Evolutionary conservation across 2,329 filamentous ascomycete species (phyloP).

Genomic region (Sporothrix humicola): DNA sequence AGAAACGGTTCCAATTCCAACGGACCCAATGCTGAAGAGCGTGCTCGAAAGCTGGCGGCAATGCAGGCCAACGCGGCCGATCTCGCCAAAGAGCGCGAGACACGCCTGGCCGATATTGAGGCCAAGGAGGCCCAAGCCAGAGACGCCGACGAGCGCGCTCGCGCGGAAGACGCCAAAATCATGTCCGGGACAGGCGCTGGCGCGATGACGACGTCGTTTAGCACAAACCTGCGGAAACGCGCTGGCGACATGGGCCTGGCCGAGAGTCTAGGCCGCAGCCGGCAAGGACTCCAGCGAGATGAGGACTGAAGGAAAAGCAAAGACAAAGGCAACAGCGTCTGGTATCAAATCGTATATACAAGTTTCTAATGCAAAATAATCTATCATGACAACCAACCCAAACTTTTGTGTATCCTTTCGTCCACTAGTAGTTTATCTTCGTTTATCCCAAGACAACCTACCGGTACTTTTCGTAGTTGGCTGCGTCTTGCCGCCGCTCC

Average conservation of each 20-base stretch:
- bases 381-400: neutral
- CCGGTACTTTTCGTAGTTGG: slow-evolving; percentile 55
- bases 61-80: slow-evolving; percentile 75
- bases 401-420: slow-evolving; percentile 7
- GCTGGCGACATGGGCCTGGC: slow-evolving; percentile 58
- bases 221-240: slow-evolving; percentile 66
- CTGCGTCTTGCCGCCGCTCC: slow-evolving; percentile 69
- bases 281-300: slow-evolving; percentile 54
- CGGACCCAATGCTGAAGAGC: slow-evolving; percentile 49
- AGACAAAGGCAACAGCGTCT: no score
- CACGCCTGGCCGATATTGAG: slow-evolving; percentile 69
- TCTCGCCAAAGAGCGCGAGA: slow-evolving; percentile 72
- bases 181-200: slow-evolving; percentile 19
- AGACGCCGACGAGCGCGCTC: slow-evolving; percentile 69
- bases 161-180: slow-evolving; percentile 53
- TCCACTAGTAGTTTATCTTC: neutral
- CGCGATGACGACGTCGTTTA: slow-evolving; percentile 55
- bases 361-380: neutral
- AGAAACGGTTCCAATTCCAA: slow-evolving; percentile 14
- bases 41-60: slow-evolving; percentile 70
- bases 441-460: neutral
- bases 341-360: slow-evolving; percentile 21
- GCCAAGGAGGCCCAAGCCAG: slow-evolving; percentile 67
- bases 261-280: slow-evolving; percentile 57
- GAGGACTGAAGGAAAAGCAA: slow-evolving; percentile 45